Base-by-base conservation (phyloP, 805 yeast species). In the Yarrowia yakushimensis region DNA sequence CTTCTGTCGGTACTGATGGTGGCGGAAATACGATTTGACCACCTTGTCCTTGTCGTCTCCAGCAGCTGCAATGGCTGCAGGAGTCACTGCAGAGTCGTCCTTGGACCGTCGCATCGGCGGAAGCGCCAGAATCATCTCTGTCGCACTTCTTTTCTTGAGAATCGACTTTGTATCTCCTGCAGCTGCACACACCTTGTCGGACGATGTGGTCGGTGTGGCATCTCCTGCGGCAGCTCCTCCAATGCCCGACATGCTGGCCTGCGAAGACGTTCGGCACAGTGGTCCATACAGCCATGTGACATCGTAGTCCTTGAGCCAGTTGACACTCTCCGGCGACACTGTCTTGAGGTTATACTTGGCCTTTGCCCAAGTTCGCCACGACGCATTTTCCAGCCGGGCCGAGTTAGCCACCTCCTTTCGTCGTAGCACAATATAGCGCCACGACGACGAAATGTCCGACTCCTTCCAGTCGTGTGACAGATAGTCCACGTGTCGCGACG, bases 221-320 rank as follows among this genome's bases (percentile, higher is more conserved):
- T 50, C 50, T 46, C 57, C 64, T 0, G 52, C 52, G 2, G 52
- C 52, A 6, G 52, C 52, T 30, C 39, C 46, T 63, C 45, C 30
- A 27, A 39, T 52, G 20, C 60, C 43, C 18, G 45, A 23, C 15
- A 30, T 30, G 63, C 17, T 34, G 30, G 36, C 63, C n/a, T 60
- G 63, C 27, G 46, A 48, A 2, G 37, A 31, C 12, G 54, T 43
- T 25, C 63, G 23, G 62, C 60, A 41, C 27, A 64, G 43, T 0
- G 99, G 99, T 1, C 99, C 99, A 75, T 93, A 94, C 13, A 94
- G 81, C 99, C 99, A 94, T 1, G 97, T 91, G 11, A 94, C 97
- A 73, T 94, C 99, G 64, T 87, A 86, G 69, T 94, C 99, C 75
- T 96, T 94, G 45, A 90, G 85, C 99, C 99, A 94, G 73, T 94